Percentiles rank a stretch among this genome's conserved stretches.
phyloP scores from a whole-genome alignment of 305 asterid species.

The Solanum chacoense region DNA sequence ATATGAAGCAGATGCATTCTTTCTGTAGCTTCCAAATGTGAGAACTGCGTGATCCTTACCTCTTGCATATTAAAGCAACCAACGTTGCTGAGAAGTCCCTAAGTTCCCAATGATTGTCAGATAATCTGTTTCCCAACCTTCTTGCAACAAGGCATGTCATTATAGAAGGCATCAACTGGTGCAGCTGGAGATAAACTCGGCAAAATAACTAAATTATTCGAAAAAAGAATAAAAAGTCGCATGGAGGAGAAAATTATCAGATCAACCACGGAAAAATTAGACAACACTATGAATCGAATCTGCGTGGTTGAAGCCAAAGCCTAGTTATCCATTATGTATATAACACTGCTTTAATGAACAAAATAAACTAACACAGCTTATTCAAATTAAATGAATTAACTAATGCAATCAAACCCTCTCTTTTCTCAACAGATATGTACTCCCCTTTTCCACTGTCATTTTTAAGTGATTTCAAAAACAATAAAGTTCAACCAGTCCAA shows the following conservation, averaged over 20 bases:
- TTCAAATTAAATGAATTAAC: not conserved
- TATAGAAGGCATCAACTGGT: constrained; percentile 95
- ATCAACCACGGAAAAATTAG: not conserved
- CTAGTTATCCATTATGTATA: not conserved
- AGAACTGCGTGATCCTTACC: constrained; percentile 36
- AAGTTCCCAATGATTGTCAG: constrained; percentile 92
- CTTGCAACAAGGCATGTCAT: constrained; percentile 94
- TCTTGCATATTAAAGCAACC: constrained; percentile 83
- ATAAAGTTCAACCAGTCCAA: not conserved
- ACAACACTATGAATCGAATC: not conserved
- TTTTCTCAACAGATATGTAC: not conserved
- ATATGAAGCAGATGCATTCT: not conserved
- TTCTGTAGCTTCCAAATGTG: not conserved
- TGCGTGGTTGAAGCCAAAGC: not conserved
- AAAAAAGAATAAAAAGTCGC: not conserved
- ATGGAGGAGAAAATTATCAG: not conserved
- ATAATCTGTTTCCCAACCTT: constrained; percentile 65
- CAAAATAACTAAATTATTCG: not conserved
- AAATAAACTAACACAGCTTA: not conserved
- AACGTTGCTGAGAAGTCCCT: constrained; percentile 76
- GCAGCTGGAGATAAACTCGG: constrained; percentile 42
- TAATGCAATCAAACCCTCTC: not conserved
- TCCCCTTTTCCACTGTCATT: not conserved
- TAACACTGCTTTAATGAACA: not conserved
- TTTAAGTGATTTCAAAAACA: not conserved